Evolutionary conservation across 2,329 filamentous ascomycete genomes (phyloP).

Genomic region (Aspergillus oerlinghausenensis): DNA sequence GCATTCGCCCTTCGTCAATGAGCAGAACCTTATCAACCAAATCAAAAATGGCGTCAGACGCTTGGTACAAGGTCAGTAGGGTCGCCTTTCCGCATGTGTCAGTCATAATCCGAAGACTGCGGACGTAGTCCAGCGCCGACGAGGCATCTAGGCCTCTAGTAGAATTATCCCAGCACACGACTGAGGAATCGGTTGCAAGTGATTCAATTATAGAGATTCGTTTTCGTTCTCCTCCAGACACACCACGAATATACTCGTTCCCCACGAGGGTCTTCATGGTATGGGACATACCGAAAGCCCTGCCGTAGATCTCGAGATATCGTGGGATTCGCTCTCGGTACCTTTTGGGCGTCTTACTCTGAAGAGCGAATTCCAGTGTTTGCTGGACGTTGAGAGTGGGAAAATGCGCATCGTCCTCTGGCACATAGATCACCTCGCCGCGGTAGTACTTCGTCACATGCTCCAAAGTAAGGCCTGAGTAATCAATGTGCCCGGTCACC

Average conservation of each 20-base stretch:
- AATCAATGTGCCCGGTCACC: constrained; percentile 63
- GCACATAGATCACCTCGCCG: constrained; percentile 68
- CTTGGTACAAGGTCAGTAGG: constrained; percentile 64
- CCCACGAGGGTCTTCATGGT: constrained; percentile 67
- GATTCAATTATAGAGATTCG: constrained; percentile 71
- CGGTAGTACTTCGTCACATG: constrained; percentile 62
- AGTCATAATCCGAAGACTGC: constrained; percentile 63
- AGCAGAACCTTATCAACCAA: constrained; percentile 71
- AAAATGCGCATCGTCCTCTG: constrained; percentile 68
- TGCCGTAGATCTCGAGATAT: constrained; percentile 62
- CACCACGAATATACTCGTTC: constrained; percentile 48
- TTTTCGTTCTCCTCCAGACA: constrained; percentile 71
- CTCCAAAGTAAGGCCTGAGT: constrained; percentile 61
- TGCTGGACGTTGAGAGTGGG: constrained; percentile 67
- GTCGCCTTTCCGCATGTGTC: constrained; percentile 64
- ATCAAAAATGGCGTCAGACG: constrained; percentile 60
- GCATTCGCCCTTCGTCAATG: constrained; percentile 63
- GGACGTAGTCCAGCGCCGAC: constrained; percentile 68
- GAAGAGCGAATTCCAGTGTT: constrained; percentile 65
- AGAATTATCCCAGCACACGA: constrained; percentile 71
- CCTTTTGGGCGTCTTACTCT: constrained; percentile 64
- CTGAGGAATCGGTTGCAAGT: constrained; percentile 62
- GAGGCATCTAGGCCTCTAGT: constrained; percentile 69
- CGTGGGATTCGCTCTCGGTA: constrained; percentile 57
- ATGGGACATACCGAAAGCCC: constrained; percentile 69